Conservation (phyloP, 106 monocot species). For the Dendrobium chrysotoxum region DNA sequence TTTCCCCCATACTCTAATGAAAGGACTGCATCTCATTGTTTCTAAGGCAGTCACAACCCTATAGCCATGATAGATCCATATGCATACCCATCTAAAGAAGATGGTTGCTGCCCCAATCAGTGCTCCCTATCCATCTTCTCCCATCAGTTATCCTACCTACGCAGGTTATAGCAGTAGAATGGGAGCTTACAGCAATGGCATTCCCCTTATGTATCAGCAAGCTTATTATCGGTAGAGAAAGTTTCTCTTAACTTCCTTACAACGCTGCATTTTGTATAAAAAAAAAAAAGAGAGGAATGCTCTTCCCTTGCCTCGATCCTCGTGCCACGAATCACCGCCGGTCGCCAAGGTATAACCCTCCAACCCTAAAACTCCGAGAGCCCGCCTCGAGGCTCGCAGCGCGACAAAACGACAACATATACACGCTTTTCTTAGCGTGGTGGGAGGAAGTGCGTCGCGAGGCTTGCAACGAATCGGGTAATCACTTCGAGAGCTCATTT, state of each 20-base stretch:
- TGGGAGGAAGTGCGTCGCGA: too few relatives aligned
- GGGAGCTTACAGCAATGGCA: constrained; percentile 37
- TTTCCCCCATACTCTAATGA: constrained; percentile 46
- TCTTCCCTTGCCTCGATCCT: too few relatives aligned
- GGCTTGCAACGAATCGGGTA: too few relatives aligned
- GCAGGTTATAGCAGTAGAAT: constrained; percentile 27
- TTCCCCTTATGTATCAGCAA: constrained; percentile 57
- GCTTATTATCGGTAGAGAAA: constrained; percentile 54
- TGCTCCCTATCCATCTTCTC: constrained; percentile 35
- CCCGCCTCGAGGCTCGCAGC: too few relatives aligned
- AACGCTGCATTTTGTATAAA: too few relatives aligned
- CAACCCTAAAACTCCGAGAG: too few relatives aligned
- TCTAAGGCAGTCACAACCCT: constrained; percentile 66
- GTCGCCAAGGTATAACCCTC: too few relatives aligned
- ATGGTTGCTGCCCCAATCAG: constrained; percentile 20
- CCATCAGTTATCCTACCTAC: constrained; percentile 59
- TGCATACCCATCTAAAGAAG: constrained; percentile 42
- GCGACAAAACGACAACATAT: too few relatives aligned
- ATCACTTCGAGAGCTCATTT: too few relatives aligned
- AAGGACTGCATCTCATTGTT: constrained; percentile 21
- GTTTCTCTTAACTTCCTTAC: neutral
- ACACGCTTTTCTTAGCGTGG: too few relatives aligned
- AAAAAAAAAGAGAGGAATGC: too few relatives aligned
- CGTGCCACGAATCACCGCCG: too few relatives aligned
- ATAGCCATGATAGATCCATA: constrained; percentile 56